Evolutionary conservation across 768 basidiomycete genomes (phyloP).

Genomic region (Suillus variegatus): DNA sequence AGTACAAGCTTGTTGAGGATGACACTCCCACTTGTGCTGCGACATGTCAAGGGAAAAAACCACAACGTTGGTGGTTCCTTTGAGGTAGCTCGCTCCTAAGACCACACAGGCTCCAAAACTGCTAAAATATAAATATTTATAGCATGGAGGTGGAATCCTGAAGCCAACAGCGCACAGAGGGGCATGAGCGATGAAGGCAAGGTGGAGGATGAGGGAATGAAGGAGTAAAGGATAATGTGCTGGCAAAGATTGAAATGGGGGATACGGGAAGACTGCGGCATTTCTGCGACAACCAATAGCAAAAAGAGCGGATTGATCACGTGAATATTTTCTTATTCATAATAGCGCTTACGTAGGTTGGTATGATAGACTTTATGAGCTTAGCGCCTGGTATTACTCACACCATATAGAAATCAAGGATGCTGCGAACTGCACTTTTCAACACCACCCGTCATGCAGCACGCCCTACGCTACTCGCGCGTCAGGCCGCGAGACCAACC

Average conservation of each 20-base stretch:
- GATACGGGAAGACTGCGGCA: slow-evolving; percentile 35
- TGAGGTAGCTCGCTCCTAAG: background rate
- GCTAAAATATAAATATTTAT: background rate
- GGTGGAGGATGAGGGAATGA: background rate
- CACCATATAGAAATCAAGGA: slow-evolving; percentile 9
- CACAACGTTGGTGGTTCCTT: background rate
- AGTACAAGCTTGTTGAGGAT: slow-evolving; percentile 45
- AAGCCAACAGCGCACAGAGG: background rate
- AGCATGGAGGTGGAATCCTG: background rate
- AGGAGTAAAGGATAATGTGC: background rate
- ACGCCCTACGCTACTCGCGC: slow-evolving; percentile 13
- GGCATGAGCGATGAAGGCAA: background rate
- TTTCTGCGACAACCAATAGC: slow-evolving; percentile 40
- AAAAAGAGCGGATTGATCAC: slow-evolving; percentile 23
- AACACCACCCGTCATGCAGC: slow-evolving; percentile 16
- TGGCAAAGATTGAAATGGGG: background rate
- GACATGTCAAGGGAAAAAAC: slow-evolving; percentile 12
- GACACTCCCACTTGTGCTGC: slow-evolving; percentile 44
- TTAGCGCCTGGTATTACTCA: background rate
- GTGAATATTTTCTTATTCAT: slow-evolving; percentile 14
- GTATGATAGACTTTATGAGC: background rate
- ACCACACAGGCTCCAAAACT: background rate
- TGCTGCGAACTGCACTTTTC: slow-evolving; percentile 26
- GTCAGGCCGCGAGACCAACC: slow-evolving; percentile 12
- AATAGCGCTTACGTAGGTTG: background rate